Percentiles rank a stretch among this genome's conserved stretches.
These are phyloP conservation scores for Picea sitchensis DNA, from an alignment of 75 land plant genomes.

Conservation along the genomic window DNA sequence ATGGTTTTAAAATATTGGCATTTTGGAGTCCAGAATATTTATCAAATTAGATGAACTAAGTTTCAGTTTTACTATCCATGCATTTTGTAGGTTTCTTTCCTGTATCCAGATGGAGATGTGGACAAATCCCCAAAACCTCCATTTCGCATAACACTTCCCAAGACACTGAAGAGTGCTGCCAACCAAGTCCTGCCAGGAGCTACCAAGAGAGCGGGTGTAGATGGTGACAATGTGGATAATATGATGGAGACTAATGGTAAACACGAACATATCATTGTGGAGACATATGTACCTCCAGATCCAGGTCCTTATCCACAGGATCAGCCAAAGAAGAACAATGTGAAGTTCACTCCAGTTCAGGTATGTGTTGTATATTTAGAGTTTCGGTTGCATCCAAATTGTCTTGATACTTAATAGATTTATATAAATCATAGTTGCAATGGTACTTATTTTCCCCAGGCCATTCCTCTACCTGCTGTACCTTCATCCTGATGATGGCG, in stretches of 20 bases:
- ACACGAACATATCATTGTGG: constrained; percentile 57
- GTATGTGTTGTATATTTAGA: constrained; percentile 20
- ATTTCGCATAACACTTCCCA: constrained; percentile 73
- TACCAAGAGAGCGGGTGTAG: constrained; percentile 22
- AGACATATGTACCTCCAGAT: constrained; percentile 92
- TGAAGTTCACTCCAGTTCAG: constrained; percentile 95
- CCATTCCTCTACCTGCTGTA: no score
- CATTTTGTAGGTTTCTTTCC: constrained; percentile 57
- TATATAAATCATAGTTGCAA: no score
- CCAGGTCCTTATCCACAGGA: constrained; percentile 99
- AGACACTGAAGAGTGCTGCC: constrained; percentile 28
- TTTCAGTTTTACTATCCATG: neutral
- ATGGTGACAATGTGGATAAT: constrained; percentile 15
- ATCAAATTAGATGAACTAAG: neutral
- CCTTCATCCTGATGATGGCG: no score
- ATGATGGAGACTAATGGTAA: constrained; percentile 19
- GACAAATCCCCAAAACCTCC: constrained; percentile 64
- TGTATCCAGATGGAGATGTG: constrained; percentile 56
- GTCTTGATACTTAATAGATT: neutral
- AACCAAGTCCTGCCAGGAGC: constrained; percentile 43
- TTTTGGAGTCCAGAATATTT: neutral
- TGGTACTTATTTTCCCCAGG: no score
- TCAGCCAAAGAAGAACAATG: constrained; percentile 93
- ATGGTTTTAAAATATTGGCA: neutral
- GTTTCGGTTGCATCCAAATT: neutral